A percentile compares a stretch with the other conserved stretches of the same genome.
These are phyloP conservation scores for Phlebopus sp. DNA, from an alignment of 1,284 basidiomycete genomes.

Conservation along the genomic window DNA sequence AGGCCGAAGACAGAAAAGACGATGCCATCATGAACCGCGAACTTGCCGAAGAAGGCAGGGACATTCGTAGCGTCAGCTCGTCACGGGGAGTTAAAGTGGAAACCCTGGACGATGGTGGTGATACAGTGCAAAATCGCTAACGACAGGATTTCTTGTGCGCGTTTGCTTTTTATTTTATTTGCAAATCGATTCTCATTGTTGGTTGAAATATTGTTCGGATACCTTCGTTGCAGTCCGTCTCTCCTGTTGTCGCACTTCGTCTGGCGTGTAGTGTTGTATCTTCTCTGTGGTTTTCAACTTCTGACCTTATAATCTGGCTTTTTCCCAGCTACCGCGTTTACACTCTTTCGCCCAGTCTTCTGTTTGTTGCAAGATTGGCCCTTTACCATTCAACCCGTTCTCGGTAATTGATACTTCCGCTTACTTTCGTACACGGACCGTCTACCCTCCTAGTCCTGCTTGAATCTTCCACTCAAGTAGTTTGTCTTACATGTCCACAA, in stretches of 20 bases:
- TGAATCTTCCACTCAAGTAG: slow-evolving; percentile 18
- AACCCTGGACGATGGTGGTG: slow-evolving; percentile 57
- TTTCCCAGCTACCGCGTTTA: slow-evolving; percentile 25
- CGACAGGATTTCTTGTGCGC: slow-evolving; percentile 32
- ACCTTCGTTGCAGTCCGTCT: slow-evolving; percentile 25
- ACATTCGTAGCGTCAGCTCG: slow-evolving; percentile 75
- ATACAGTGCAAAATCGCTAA: slow-evolving; percentile 50
- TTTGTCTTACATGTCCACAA: slow-evolving; percentile 12
- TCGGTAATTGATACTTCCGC: slow-evolving; percentile 27
- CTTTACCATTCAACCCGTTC: slow-evolving; percentile 26
- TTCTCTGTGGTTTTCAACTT: slow-evolving; percentile 29
- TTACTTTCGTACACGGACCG: slow-evolving; percentile 26
- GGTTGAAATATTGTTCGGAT: slow-evolving; percentile 34
- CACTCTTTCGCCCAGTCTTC: slow-evolving; percentile 17
- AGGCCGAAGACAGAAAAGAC: slow-evolving; percentile 49
- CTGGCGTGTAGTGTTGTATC: slow-evolving; percentile 29
- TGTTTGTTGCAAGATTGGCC: slow-evolving; percentile 24
- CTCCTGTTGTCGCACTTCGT: slow-evolving; percentile 28
- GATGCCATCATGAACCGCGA: slow-evolving; percentile 60
- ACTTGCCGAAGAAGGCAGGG: slow-evolving; percentile 77
- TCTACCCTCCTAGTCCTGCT: slow-evolving; percentile 13
- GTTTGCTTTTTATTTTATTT: slow-evolving; percentile 33
- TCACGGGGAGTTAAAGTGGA: slow-evolving; percentile 76
- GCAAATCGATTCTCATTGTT: slow-evolving; percentile 30
- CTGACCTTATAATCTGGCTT: slow-evolving; percentile 27